Base-by-base conservation (phyloP, 1,284 basidiomycete genomes). In the Ustilago vetiveriae region DNA sequence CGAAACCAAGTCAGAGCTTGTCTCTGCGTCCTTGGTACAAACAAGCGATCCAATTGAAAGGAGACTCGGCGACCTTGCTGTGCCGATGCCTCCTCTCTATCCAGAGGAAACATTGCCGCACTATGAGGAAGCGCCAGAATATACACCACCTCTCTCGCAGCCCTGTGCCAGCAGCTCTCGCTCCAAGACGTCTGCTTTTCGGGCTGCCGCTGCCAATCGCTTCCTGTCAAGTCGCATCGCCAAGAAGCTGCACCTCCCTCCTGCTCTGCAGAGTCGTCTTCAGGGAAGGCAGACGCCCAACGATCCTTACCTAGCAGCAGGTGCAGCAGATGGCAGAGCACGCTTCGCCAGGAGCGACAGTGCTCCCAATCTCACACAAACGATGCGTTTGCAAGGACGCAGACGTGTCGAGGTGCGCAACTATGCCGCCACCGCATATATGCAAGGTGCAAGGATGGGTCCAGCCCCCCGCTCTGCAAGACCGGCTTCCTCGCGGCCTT, bases 151-250 rank as follows among this genome's bases (percentile, higher is more conserved):
- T 5, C 43, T 59, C 9, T 38, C 67, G 11, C 44, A 52, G 16
- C 30, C 54, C 11, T 43, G 53, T 3, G 19, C 35, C 11, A 56
- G 55, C 39, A 33, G 22, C 11, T 45, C 43, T 32, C 60, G 62
- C 39, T 62, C 58, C 35, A 55, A 65, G 36, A 56, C 67, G 0
- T 36, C 52, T 0, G 50, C 44, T 2, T 66, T 71, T 35, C 56
- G 68, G 9, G 45, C 53, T 11, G 67, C 67, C 9, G 67, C 62
- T 35, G 67, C 67, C 14, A 56, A 55, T 16, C 50, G 68, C 23
- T 71, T 71, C 37, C 33, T 71, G 26, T 55, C 53, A 8, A 62
- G 68, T 33, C 62, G 68, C 9, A 57, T 71, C 33, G 62, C 53
- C 33, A 65, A 57, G 35, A 71, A 47, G 57, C 62, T 71, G 35